Evolutionary conservation across 2,329 filamentous ascomycete genomes (phyloP).

Genomic region (Ampelomyces quisqualis): DNA sequence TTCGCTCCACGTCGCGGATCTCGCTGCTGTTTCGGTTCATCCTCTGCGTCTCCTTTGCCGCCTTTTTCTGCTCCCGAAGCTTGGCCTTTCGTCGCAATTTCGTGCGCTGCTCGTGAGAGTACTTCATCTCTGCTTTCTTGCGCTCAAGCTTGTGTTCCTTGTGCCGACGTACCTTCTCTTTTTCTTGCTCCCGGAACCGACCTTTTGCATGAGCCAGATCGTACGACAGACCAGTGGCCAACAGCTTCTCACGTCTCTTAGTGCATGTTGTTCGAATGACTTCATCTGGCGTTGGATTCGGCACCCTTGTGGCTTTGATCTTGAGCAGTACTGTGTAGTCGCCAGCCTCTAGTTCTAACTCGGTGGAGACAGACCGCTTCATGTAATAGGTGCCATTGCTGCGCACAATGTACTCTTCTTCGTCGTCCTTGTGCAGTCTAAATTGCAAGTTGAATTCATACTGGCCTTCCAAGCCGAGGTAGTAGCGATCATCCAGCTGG

Average conservation of each 20-base stretch:
- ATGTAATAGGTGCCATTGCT: constrained; percentile 61
- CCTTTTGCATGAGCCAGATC: constrained; percentile 71
- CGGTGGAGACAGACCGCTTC: constrained; percentile 73
- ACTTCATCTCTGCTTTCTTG: constrained; percentile 42
- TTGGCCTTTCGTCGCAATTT: constrained; percentile 43
- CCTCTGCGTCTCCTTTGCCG: constrained; percentile 31
- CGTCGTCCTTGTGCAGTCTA: constrained; percentile 60
- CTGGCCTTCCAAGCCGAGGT: constrained; percentile 57
- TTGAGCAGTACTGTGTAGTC: constrained; percentile 75
- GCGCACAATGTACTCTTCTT: constrained; percentile 60
- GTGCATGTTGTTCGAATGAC: constrained; percentile 66
- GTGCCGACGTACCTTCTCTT: constrained; percentile 44
- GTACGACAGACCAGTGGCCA: constrained; percentile 68
- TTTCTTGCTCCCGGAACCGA: constrained; percentile 55
- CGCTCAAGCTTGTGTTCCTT: constrained; percentile 41
- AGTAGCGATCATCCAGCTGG: constrained; percentile 63
- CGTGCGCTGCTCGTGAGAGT: constrained; percentile 38
- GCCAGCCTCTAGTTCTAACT: constrained; percentile 72
- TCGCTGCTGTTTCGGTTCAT: constrained; percentile 22
- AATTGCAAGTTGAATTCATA: constrained; percentile 61
- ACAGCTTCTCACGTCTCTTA: constrained; percentile 68
- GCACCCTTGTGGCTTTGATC: constrained; percentile 64
- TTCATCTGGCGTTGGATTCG: constrained; percentile 61
- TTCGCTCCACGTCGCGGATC: constrained; percentile 30
- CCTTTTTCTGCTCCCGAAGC: constrained; percentile 43